Percentiles rank a stretch among this genome's conserved stretches.
phyloP scores from a whole-genome alignment of 495 filamentous ascomycete species.

The Penicillium maclennaniae region DNA sequence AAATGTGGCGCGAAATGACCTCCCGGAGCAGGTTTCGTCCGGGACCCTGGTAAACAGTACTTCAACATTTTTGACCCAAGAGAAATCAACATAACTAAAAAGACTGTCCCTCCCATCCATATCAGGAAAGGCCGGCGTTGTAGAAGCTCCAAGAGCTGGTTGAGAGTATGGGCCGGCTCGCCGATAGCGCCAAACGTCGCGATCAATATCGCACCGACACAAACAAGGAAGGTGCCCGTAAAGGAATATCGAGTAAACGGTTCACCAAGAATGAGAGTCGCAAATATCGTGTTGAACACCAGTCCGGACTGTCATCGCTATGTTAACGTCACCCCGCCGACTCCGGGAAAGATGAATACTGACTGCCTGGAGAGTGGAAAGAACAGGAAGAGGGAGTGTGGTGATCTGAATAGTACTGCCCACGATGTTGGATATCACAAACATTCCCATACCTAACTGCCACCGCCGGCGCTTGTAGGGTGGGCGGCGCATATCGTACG shows the following conservation, averaged over 20 bases:
- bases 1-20: conserved; percentile 44
- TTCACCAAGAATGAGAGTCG: conserved; percentile 87
- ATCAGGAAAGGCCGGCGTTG: conserved; percentile 72
- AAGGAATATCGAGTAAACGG: conserved; percentile 91
- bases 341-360: conserved; percentile 16
- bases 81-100: conserved; percentile 68
- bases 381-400: conserved; percentile 87
- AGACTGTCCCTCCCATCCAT: conserved; percentile 79
- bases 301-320: conserved; percentile 63
- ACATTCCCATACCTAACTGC: conserved; percentile 98
- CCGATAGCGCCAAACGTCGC: conserved; percentile 91
- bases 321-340: conserved; percentile 2
- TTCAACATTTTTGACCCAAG: conserved; percentile 55
- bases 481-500: conserved; percentile 73
- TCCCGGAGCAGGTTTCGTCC: conserved; percentile 27
- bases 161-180: conserved; percentile 87
- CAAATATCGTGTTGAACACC: conserved; percentile 98
- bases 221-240: conserved; percentile 83
- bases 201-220: conserved; percentile 80
- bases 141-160: conserved; percentile 75
- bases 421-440: conserved; percentile 87
- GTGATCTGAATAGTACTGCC: conserved; percentile 98
- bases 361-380: conserved; percentile 90
- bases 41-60: conserved; percentile 39
- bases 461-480: conserved; percentile 89